Evolutionary conservation across 495 filamentous ascomycete species (phyloP), one percentile per base, ranked within the genome.

Genomic region (Oleoguttula mirabilis): DNA sequence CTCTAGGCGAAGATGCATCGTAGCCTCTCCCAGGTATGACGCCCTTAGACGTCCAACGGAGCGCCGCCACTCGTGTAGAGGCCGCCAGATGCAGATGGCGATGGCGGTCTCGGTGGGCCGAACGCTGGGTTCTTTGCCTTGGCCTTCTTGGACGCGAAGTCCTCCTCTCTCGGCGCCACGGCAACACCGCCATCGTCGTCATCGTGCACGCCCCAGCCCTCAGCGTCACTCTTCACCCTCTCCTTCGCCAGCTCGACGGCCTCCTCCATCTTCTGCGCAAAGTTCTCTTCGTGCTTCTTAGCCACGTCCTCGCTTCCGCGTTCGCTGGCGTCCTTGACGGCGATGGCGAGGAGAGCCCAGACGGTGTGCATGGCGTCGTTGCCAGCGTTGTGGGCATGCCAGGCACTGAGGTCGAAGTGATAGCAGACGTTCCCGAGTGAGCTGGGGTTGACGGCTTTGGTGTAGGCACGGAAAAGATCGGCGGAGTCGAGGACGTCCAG

Each of bases 291-390:
- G 12, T 38, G 51, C 34, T 47, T 46, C 27, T 41, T 47, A 15
- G 32, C 41, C 4, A 46, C 55, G 36, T 57, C 39, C 20, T 41
- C 32, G 3, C 8, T 19, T 2, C 24, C 40, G 7, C 30, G 32
- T 27, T 41, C 36, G 25, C n/a, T 27, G 8, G 41, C 32, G n/a
- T 12, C 55, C 10, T 44, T 35, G 10, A 59, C 50, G 41, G 46
- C 45, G 15, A 94, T 70, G 10, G 63, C 70, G 10, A 96, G 56
- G 67, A 94, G 69, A 21, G 75, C 80, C 47, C 78, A 75, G 45
- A 95, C 55, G 0, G 88, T 88, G 58, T 83, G 93, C 4, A 73
- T 74, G 3, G 90, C 90, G 55, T 98, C 90, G 56, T 98, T 98
- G n/a, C 90, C 77, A 3, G 81, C 90, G 52, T 96, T 95, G 61